Evolutionary conservation across 2,329 filamentous ascomycete species (phyloP), one percentile per base, ranked within the genome.

Genomic region (Berkeleyomyces rouxiae): DNA sequence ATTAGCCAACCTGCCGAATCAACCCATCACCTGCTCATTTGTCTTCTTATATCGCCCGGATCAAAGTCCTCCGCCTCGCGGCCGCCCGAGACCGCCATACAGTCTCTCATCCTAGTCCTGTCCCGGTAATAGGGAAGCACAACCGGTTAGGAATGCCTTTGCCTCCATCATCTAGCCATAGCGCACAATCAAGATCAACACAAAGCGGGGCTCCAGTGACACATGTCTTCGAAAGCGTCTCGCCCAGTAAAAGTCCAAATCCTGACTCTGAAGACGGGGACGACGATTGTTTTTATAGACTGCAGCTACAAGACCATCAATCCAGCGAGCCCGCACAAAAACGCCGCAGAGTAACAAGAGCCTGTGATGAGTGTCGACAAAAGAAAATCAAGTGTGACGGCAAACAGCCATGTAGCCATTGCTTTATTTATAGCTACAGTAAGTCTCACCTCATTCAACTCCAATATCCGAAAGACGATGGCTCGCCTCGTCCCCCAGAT

Each of bases 381-480:
- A 92, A 92, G 72, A 92, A 92, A 74, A 92, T 92, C 70, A 92
- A 91, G 72, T 92, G 87, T 68, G 87, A 91, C 71, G 88, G 87
- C 68, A 90, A 90, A 72, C 87, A 91, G 71, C 88, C 88, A 7
- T 93, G 88, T 74, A 96, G 91, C 0, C 93, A 97, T 74, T 99
- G 93, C 73, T 95, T 91, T 9, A 90, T 97, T 59, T 99, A 99
- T 74, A 96, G 90, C 72, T 99, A 99, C 78, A 92, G 93, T 96
- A 80, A 71, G 80, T 69, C 53, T n/a, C 66, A 60, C 60, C 31
- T 42, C 9, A 9, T 44, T 13, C 11, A 31, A 11, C 47, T 10
- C 49, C 31, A 58, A 43, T 16, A 43, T 43, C 44, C 16, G 5
- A n/a, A 4, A 43, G 36, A 37, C 4, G 0, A 9, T 16, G 36